Conservation (phyloP, 257 asterid genomes). For the Petunia axillaris region DNA sequence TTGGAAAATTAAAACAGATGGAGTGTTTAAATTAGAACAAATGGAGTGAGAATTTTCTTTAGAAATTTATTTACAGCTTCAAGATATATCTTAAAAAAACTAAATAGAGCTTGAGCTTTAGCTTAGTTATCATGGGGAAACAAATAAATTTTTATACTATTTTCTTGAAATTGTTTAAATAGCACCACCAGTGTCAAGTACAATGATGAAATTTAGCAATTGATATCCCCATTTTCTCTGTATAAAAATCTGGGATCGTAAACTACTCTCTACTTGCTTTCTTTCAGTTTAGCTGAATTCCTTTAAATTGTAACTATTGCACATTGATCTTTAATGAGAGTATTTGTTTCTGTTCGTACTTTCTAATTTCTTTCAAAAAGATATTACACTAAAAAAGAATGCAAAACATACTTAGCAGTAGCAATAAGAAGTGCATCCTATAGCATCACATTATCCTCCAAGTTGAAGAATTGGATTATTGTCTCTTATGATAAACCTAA, state of each 20-base stretch:
- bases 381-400: slow-evolving; percentile 2
- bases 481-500: slow-evolving; percentile 7
- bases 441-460: slow-evolving; percentile 4
- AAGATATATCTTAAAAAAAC: neutral
- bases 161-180: neutral
- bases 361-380: slow-evolving; percentile 11
- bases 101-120: neutral
- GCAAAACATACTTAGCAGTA: neutral
- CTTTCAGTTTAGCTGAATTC: slow-evolving; percentile 2
- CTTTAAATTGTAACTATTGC: neutral
- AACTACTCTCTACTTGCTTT: neutral
- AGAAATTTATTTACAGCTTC: neutral
- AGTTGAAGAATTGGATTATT: slow-evolving; percentile 25
- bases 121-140: slow-evolving; percentile 16
- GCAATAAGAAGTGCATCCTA: slow-evolving; percentile 4
- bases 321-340: slow-evolving; percentile 1
- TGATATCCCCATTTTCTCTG: neutral
- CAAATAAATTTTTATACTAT: neutral
- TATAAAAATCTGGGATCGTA: neutral
- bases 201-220: slow-evolving; percentile 12
- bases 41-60: neutral
- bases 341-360: neutral
- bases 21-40: no score
- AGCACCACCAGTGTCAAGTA: neutral
- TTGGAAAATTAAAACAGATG: no score